Evolutionary conservation across 345 rosid species (phyloP), one percentile per base, ranked within the genome.

Genomic region (Syzygium aqueum): DNA sequence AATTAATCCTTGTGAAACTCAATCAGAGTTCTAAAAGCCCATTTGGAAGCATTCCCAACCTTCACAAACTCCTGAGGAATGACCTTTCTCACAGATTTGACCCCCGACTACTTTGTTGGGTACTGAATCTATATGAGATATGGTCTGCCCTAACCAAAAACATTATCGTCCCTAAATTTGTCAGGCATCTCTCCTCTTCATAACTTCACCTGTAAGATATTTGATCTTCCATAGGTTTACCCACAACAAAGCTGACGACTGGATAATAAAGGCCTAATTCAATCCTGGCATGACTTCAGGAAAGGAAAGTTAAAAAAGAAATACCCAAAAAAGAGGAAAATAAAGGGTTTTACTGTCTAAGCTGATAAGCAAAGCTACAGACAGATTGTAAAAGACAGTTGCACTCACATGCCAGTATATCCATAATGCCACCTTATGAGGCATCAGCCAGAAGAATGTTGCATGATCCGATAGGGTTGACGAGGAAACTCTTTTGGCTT

Each of bases 351-450:
- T 16, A 53, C 50, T 7, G 0, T 53, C 57, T 22, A 23, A 25
- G 52, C 23, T 49, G 65, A 65, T 25, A 14, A 43, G 15, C 21
- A 65, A 21, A n/a, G 22, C 33, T 8, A 59, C 53, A 57, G 77
- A 12, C 17, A 25, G 22, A 25, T 21, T 0, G 40, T 25, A 43
- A 54, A 78, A 78, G 52, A 25, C 13, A 77, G 37, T 84, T 59
- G 30, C 51, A 96, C 99, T 94, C 93, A 95, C 98, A 88, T 96
- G 98, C 99, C 97, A 97, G 88, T 96, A 97, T 89, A 97, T 96
- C 98, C 98, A 97, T 51, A 95, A 25, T 0, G 96, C 99, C 92
- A 97, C 98, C 87, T 95, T 96, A 78, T 96, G 99, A 89, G 99
- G 99, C 98, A 97, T 95, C 92, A 96, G 90, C 99, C 98, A 97